phyloP scores from a whole-genome alignment of 495 filamentous ascomycete species.

The Alectoria sarmentosa region DNA sequence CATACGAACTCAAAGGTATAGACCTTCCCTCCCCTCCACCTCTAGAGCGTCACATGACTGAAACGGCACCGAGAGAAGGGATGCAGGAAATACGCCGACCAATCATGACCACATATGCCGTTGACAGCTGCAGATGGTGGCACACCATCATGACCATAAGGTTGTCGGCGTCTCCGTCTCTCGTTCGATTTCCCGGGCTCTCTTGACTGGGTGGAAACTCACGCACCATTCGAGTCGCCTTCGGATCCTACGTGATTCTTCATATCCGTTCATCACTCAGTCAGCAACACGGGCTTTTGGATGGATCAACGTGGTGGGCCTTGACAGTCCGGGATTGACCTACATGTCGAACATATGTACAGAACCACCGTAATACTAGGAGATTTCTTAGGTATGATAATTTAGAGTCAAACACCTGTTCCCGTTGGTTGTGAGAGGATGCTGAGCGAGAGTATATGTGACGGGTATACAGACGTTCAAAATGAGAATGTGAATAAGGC shows the following conservation, averaged over 20 bases:
- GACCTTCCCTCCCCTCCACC: background rate
- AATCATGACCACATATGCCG: slow-evolving; percentile 7
- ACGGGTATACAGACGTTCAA: background rate
- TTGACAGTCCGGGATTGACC: slow-evolving; percentile 9
- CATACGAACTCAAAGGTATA: background rate
- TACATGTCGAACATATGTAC: background rate
- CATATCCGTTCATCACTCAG: slow-evolving; percentile 10
- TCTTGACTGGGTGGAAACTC: background rate
- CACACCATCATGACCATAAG: background rate
- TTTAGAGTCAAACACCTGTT: background rate
- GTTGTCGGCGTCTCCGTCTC: slow-evolving; percentile 1
- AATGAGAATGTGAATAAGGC: background rate
- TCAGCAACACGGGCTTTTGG: background rate
- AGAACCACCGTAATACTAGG: background rate
- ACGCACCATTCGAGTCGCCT: background rate
- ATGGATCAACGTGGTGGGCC: slow-evolving; percentile 13
- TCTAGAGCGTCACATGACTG: slow-evolving; percentile 21
- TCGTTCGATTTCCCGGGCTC: background rate
- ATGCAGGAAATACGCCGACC: slow-evolving; percentile 5
- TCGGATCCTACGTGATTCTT: slow-evolving; percentile 8
- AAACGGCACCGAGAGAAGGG: slow-evolving; percentile 19
- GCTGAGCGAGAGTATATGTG: background rate
- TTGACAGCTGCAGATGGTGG: slow-evolving; percentile 9
- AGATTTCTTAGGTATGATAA: background rate
- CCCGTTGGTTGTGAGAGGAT: background rate